Percentiles rank a stretch among this genome's conserved stretches.
These are phyloP conservation scores for Ilex paraguariensis DNA, from an alignment of 305 asterid genomes.

Conservation along the genomic window DNA sequence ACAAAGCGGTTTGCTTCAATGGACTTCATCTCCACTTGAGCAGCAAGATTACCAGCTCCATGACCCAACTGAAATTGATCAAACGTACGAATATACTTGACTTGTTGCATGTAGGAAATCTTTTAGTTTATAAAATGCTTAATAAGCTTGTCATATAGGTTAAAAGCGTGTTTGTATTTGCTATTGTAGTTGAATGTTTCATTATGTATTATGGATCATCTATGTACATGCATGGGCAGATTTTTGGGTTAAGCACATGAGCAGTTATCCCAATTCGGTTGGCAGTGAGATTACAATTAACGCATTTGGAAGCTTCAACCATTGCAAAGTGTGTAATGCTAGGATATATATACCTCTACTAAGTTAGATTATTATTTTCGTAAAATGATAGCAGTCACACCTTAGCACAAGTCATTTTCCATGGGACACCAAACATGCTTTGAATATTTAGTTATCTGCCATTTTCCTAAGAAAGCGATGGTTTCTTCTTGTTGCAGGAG, in stretches of 20 bases:
- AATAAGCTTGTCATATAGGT: background rate
- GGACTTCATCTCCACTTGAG: conserved; percentile 8
- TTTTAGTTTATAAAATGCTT: conserved; percentile 12
- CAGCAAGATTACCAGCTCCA: conserved; percentile 23
- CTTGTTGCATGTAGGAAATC: conserved; percentile 26
- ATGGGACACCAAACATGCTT: no score
- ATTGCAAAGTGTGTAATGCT: background rate
- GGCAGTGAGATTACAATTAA: no score
- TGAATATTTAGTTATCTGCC: background rate
- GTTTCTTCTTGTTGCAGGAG: background rate
- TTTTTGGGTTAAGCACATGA: no score
- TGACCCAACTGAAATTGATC: conserved; percentile 23
- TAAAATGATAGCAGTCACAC: background rate
- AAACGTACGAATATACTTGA: conserved; percentile 30
- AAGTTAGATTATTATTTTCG: no score
- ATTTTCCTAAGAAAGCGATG: background rate
- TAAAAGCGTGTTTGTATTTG: background rate
- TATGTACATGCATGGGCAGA: no score
- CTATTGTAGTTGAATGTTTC: background rate
- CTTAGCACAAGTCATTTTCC: background rate
- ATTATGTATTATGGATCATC: background rate
- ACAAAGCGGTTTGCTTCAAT: conserved; percentile 11
- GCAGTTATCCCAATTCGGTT: no score
- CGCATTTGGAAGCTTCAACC: background rate
- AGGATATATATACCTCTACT: background rate